A percentile compares a stretch with the other conserved stretches of the same genome.
Evolutionary conservation across 2,329 filamentous ascomycete genomes (phyloP).

Genomic region (Fusarium cyanostomum): DNA sequence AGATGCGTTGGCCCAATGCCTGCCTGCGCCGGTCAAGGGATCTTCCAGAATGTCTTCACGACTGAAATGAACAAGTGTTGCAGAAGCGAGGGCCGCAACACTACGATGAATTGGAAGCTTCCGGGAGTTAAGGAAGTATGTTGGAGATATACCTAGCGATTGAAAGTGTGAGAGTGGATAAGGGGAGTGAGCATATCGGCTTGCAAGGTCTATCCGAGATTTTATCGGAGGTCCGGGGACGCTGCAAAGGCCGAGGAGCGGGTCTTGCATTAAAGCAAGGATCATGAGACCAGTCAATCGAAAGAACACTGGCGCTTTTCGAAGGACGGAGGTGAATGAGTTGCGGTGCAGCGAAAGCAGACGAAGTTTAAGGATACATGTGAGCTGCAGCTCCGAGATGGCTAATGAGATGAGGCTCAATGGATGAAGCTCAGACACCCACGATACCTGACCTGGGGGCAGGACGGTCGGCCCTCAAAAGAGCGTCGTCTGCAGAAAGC

Average conservation of each 20-base stretch:
- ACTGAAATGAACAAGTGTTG: conserved; percentile 40
- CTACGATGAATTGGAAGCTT: conserved; percentile 14
- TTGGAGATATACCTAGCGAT: conserved; percentile 28
- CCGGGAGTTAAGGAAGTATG: conserved; percentile 7
- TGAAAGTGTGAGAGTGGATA: conserved; percentile 7
- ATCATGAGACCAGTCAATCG: neutral
- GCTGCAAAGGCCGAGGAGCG: conserved; percentile 16
- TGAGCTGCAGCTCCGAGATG: neutral
- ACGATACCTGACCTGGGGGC: conserved; percentile 24
- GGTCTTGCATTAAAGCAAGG: conserved; percentile 4
- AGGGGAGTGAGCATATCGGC: neutral
- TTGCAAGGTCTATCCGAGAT: neutral
- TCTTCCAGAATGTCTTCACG: conserved; percentile 48
- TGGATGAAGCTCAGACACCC: conserved; percentile 5
- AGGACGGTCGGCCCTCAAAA: conserved; percentile 8
- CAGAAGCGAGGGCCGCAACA: conserved; percentile 7
- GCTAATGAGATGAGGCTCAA: conserved; percentile 4
- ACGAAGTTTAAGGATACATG: conserved; percentile 9
- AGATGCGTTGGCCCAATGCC: conserved; percentile 60
- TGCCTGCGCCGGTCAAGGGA: conserved; percentile 67
- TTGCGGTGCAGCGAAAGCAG: conserved; percentile 1
- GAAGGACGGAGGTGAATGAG: conserved; percentile 4
- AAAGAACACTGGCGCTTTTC: conserved; percentile 1
- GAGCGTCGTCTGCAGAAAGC: conserved; percentile 14
- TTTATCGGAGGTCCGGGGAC: conserved; percentile 19